Evolutionary conservation across 164 flowering plant species (phyloP), one percentile per base, ranked within the genome.

Genomic region (Sextonia rubra): DNA sequence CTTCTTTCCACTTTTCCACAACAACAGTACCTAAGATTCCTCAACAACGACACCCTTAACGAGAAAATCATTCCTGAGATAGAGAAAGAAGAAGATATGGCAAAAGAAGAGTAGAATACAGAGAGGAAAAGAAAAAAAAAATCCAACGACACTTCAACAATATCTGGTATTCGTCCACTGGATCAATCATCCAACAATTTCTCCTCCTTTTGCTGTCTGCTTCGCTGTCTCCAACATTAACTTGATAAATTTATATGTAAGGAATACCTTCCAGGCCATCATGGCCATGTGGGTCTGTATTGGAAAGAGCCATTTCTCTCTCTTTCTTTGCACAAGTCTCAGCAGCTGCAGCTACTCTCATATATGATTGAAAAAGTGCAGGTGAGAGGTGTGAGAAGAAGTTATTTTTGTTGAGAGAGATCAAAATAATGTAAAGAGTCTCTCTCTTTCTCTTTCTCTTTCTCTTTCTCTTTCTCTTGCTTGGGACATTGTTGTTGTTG

Each of bases 211-310:
- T 47, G n/a, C 44, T 37, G 71, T 79, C 80, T 83, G 88, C 88
- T 85, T 87, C 85, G 89, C 91, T 85, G 88, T 78, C 79, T 80
- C 79, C 87, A 82, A 83, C 32, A 85, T 80, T 78, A 62, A 62
- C 23, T 62, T 20, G 24, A 12, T 25, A 2, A 27, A 37, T 37
- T 37, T 37, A 7, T 7, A 37, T 37, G 8, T 8, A 9, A 8
- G 44, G 44, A 37, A 37, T 37, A 37, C 44, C 44, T 37, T 37
- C 44, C 44, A 7, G 44, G 44, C 11, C 44, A 37, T 37, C 44
- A 37, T 37, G 44, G 44, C 44, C 44, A 5, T 37, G 44, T 37
- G 44, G 44, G 44, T 0, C 44, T 37, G 11, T 37, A 37, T 37
- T 37, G 44, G 11, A 37, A 37, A 8, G 1, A 37, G 44, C 44